Percentiles rank a stretch among this genome's conserved stretches.
Evolutionary conservation across 257 asterid genomes (phyloP).

Genomic region (Buddleja alternifolia): DNA sequence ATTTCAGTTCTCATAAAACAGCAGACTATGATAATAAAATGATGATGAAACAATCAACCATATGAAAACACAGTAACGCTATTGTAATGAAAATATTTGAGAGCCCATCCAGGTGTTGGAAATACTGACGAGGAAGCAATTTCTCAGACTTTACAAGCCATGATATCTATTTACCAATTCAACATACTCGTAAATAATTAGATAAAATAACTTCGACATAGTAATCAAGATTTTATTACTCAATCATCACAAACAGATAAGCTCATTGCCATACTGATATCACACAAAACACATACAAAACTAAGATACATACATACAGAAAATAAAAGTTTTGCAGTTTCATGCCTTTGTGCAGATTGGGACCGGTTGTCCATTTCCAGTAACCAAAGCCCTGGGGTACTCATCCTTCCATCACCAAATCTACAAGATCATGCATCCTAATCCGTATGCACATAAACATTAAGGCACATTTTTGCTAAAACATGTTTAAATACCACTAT

Average conservation of each 20-base stretch:
- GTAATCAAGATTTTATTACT: not conserved
- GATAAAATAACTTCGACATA: not conserved
- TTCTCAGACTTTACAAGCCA: not conserved
- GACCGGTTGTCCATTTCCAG: not conserved
- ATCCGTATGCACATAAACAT: not conserved
- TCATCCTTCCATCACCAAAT: not conserved
- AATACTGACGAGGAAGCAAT: not conserved
- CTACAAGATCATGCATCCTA: slow-evolving; percentile 18
- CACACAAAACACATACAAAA: not conserved
- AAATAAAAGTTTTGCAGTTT: not conserved
- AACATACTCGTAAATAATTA: not conserved
- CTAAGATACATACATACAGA: not conserved
- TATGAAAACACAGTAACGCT: not conserved
- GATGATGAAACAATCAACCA: slow-evolving; percentile 7
- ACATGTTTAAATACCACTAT: not conserved
- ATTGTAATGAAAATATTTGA: not conserved
- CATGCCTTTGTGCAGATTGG: not conserved
- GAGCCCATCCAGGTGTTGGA: not conserved
- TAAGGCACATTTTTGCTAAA: not conserved
- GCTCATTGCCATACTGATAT: not conserved
- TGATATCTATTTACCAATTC: not conserved
- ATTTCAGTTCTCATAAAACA: not conserved
- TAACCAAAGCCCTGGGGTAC: not conserved
- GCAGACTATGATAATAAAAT: not conserved
- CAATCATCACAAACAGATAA: not conserved